A percentile compares a stretch with the other conserved stretches of the same genome.
These are phyloP conservation scores for Pseudoneurospora amorphoporcata DNA, from an alignment of 495 filamentous ascomycete species.

Conservation along the genomic window DNA sequence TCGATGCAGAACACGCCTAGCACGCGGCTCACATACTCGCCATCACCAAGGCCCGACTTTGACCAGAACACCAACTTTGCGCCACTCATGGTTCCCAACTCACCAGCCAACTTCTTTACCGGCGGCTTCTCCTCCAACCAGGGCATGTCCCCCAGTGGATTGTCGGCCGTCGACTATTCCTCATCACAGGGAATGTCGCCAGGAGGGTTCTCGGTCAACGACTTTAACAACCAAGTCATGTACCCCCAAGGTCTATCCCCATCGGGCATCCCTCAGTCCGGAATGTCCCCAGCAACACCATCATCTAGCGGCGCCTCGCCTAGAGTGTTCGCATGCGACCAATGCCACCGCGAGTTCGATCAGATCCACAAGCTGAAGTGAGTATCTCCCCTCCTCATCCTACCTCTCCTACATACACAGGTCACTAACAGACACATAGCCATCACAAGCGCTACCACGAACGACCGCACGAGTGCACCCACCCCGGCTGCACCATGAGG, in stretches of 20 bases:
- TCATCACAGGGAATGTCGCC: not conserved
- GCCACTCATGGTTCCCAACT: not conserved
- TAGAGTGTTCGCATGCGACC: constrained; percentile 25
- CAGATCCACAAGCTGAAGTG: constrained; percentile 41
- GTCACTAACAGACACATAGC: constrained; percentile 10
- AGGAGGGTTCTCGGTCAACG: not conserved
- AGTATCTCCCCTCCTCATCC: not conserved
- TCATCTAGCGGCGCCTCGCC: constrained; percentile 20
- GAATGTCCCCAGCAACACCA: not conserved
- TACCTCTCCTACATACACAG: not conserved
- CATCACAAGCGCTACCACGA: constrained; percentile 42
- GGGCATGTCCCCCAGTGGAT: constrained; percentile 9
- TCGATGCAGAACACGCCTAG: constrained; percentile 34
- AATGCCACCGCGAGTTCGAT: constrained; percentile 33
- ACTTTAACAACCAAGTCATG: not conserved
- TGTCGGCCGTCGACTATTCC: not conserved
- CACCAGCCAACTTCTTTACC: not conserved
- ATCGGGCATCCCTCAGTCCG: not conserved
- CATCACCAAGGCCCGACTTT: constrained; percentile 24
- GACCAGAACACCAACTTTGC: not conserved
- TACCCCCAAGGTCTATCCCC: not conserved
- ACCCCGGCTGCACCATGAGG: constrained; percentile 29
- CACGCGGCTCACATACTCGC: constrained; percentile 29
- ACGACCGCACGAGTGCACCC: constrained; percentile 33
- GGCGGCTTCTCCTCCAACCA: constrained; percentile 7